Evolutionary conservation across 345 rosid species (phyloP), one percentile per base, ranked within the genome.

Genomic region (Melaleuca quinquenervia): DNA sequence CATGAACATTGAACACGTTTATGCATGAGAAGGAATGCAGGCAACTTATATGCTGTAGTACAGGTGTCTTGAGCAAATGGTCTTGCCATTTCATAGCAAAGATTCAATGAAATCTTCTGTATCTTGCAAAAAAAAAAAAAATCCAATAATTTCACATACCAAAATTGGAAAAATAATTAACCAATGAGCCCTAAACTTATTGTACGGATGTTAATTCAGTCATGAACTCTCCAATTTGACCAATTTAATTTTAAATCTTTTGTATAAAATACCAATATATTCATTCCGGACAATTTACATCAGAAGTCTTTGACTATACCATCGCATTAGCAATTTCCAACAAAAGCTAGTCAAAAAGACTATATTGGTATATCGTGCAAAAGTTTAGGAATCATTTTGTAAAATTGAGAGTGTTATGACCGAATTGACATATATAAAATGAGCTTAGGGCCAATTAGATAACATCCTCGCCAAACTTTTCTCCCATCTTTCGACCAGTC

Each of bases 391-490:
- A 0, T 0, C 0, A 36, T 18, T 8, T 8, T 7, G 41, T 1
- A 70, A 20, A 70, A 70, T 18, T 21, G 1, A 36, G 36, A 20
- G 18, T 0, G 18, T 36, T 9, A 18, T 0, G 0, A 20, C 18
- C 18, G 0, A 36, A 18, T 64, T 32, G 0, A 18, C 5, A 70
- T 18, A 0, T 0, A 0, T 0, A 9, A 2, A 18, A 32, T 36
- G 20, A 20, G 20, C 10, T 36, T 70, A 18, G 0, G 3, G 24
- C 3, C 18, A 1, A 9, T 41, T 8, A 6, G 2, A 36, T 70
- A 70, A 18, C 36, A 8, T 36, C 24, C 24, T 5, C 3, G 0
- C 24, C 3, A 36, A 70, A 32, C 8, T 5, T 32, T 70, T 36
- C 4, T 36, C 78, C 48, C 48, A 36, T 70, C 60, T 9, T 55